Evolutionary conservation across 1,139 yeast genomes (phyloP).

Genomic region (Kazachstania sp.): DNA sequence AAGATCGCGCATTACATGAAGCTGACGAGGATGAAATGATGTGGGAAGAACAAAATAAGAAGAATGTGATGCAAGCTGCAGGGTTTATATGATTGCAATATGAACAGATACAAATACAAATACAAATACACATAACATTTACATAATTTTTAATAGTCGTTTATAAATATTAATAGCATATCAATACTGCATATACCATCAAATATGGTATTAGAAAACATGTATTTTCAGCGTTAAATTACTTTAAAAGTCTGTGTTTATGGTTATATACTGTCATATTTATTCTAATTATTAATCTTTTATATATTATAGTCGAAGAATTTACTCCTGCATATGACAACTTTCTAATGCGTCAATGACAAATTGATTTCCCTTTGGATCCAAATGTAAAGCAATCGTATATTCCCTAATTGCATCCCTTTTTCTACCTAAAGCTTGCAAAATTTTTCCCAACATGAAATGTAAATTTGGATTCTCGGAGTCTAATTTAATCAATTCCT

Average conservation of each 20-base stretch:
- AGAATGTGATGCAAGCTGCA: constrained; percentile 5
- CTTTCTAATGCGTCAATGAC: constrained; percentile 76
- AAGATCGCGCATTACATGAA: constrained; percentile 9
- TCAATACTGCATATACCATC: too few species aligned
- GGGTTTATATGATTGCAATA: constrained; percentile 1
- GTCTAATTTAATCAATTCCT: constrained; percentile 60
- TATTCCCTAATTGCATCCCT: constrained; percentile 76
- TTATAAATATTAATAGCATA: too few species aligned
- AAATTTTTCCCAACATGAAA: constrained; percentile 77
- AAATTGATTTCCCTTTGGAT: constrained; percentile 86
- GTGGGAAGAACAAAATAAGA: constrained; percentile 15
- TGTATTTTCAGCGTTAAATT: too few species aligned
- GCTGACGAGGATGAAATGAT: constrained; percentile 15
- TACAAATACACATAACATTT: not conserved
- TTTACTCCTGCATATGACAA: constrained; percentile 28
- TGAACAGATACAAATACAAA: not conserved
- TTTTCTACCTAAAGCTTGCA: constrained; percentile 66
- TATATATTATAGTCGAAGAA: not conserved
- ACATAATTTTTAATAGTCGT: not conserved
- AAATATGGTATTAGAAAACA: too few species aligned
- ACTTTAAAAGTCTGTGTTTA: not conserved
- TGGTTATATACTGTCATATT: not conserved
- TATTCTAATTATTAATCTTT: not conserved
- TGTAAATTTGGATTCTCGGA: constrained; percentile 96
- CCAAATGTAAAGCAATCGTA: constrained; percentile 82